phyloP scores from a whole-genome alignment of 208 protist genomes.

The Angomonas ambiguus region DNA sequence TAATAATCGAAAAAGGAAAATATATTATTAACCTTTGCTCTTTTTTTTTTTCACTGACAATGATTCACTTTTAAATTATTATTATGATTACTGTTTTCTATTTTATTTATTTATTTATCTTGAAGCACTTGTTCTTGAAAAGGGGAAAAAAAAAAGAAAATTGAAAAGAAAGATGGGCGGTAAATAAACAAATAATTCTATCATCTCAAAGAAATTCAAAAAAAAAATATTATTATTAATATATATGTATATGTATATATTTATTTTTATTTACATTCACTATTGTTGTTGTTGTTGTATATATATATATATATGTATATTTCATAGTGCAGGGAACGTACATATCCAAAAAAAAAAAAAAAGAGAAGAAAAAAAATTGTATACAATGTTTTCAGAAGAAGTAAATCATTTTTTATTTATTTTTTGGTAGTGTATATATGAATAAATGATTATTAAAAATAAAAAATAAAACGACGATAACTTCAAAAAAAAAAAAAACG shows the following conservation, averaged over 20 bases:
- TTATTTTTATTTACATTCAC: too few relatives aligned
- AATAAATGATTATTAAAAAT: conserved; percentile 5
- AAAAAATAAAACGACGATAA: conserved; percentile 9
- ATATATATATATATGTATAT: too few relatives aligned
- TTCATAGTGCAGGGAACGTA: too few relatives aligned
- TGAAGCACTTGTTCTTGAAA: background rate
- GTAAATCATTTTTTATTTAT: conserved; percentile 1
- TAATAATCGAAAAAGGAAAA: conserved; percentile 12
- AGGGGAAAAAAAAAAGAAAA: background rate
- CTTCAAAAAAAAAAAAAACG: background rate
- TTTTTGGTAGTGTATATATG: background rate
- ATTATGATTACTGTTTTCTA: background rate
- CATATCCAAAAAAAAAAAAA: conserved; percentile 11
- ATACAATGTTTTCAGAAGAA: background rate
- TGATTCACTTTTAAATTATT: too few relatives aligned
- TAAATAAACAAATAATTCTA: background rate
- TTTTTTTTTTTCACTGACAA: background rate
- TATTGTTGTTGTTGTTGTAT: too few relatives aligned
- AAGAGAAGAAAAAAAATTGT: background rate
- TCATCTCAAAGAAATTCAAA: background rate
- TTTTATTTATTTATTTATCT: background rate
- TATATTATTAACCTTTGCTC: background rate
- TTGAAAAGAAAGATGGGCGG: background rate
- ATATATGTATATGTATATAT: too few relatives aligned
- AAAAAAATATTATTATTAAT: background rate